Percentiles rank a stretch among this genome's conserved stretches.
Conservation (phyloP, 768 basidiomycete species). For the Strobilomyces echinocephalus region DNA sequence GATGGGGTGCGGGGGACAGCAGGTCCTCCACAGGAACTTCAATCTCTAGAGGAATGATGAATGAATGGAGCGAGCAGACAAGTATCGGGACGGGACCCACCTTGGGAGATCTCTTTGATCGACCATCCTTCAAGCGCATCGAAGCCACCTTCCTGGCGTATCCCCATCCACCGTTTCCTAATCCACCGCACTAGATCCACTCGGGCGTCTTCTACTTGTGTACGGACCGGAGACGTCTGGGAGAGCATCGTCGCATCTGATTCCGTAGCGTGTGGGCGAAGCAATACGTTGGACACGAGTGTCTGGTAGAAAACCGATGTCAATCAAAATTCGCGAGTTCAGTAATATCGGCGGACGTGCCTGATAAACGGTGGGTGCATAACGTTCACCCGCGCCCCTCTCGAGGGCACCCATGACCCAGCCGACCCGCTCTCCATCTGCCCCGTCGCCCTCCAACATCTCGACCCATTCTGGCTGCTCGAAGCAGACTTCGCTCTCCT, state of each 20-base stretch:
- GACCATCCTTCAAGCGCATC: no score
- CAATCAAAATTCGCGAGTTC: background rate
- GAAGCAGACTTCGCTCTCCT: slow-evolving; percentile 56
- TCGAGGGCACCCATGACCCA: slow-evolving; percentile 64
- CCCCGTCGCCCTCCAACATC: slow-evolving; percentile 60
- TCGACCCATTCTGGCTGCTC: slow-evolving; percentile 66
- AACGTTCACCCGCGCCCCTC: slow-evolving; percentile 58
- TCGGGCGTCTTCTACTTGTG: slow-evolving; percentile 68
- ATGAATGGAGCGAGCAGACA: no score
- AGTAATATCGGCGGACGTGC: slow-evolving; percentile 31
- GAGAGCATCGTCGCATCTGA: slow-evolving; percentile 18
- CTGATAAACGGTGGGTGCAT: slow-evolving; percentile 74
- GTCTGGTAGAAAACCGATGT: background rate
- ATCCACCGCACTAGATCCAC: slow-evolving; percentile 19
- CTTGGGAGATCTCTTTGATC: no score
- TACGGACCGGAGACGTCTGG: slow-evolving; percentile 63
- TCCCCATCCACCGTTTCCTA: no score
- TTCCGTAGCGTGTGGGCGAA: no score
- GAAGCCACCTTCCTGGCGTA: no score
- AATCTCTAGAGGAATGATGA: no score
- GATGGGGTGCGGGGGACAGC: slow-evolving; percentile 39
- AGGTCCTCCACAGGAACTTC: slow-evolving; percentile 77
- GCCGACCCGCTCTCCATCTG: slow-evolving; percentile 75
- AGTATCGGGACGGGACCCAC: no score
- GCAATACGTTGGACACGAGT: no score